Conservation (phyloP, 1,284 basidiomycete genomes). For the Apiotrichum laibachii region DNA sequence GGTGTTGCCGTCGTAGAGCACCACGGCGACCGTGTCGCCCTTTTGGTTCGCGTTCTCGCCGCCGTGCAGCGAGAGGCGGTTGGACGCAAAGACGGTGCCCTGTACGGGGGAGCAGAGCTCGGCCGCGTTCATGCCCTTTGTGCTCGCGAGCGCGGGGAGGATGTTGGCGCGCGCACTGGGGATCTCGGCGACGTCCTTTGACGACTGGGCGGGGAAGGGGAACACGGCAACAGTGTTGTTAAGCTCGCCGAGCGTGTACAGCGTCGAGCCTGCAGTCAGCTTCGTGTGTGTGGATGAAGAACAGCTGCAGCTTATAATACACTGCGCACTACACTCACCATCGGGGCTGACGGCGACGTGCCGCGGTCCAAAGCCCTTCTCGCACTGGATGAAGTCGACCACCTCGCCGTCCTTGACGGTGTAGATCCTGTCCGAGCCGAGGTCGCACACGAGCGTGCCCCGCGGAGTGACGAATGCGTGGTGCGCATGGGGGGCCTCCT, state of each 20-base stretch:
- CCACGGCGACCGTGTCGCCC: slow-evolving; percentile 46
- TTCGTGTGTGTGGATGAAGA: background rate
- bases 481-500: slow-evolving; percentile 47
- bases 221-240: slow-evolving; percentile 37
- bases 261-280: slow-evolving; percentile 33
- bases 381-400: slow-evolving; percentile 37
- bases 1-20: slow-evolving; percentile 27
- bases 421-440: slow-evolving; percentile 49
- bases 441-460: slow-evolving; percentile 45
- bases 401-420: slow-evolving; percentile 29
- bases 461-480: slow-evolving; percentile 42
- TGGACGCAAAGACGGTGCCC: slow-evolving; percentile 44
- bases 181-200: slow-evolving; percentile 22
- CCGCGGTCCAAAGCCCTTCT: slow-evolving; percentile 43
- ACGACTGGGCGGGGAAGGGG: slow-evolving; percentile 23
- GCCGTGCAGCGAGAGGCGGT: slow-evolving; percentile 43
- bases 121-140: slow-evolving; percentile 38
- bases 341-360: slow-evolving; percentile 40
- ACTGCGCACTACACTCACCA: slow-evolving; percentile 28
- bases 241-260: slow-evolving; percentile 49
- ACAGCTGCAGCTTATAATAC: background rate
- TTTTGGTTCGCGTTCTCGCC: slow-evolving; percentile 23
- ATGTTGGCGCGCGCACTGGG: slow-evolving; percentile 15
- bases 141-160: slow-evolving; percentile 28
- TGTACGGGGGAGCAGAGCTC: slow-evolving; percentile 39